phyloP scores from a whole-genome alignment of 352 stramenopile genomes.

The Phytophthora litchii region DNA sequence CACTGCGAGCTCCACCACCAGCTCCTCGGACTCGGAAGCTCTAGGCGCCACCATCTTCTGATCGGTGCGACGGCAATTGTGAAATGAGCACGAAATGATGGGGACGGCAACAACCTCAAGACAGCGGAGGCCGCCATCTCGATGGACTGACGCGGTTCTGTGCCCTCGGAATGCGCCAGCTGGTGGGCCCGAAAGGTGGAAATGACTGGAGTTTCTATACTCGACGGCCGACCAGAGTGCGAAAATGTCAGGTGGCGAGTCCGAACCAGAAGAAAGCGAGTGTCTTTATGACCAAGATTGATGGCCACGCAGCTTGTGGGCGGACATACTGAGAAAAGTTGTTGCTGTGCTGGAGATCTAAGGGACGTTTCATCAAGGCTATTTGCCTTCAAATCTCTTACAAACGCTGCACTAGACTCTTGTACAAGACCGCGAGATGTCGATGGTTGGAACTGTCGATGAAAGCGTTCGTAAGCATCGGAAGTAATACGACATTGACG shows the following conservation, averaged over 20 bases:
- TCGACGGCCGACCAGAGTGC: slow-evolving; percentile 4
- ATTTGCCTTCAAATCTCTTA: not conserved
- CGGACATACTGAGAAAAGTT: too few species aligned
- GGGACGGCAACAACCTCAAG: not conserved
- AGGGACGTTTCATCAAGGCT: not conserved
- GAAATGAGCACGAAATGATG: slow-evolving; percentile 14
- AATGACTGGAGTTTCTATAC: slow-evolving; percentile 2
- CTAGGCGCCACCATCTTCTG: slow-evolving; percentile 17
- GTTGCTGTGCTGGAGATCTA: too few species aligned
- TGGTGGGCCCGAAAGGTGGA: slow-evolving; percentile 9
- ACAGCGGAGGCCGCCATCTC: slow-evolving; percentile 4
- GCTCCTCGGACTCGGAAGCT: slow-evolving; percentile 4
- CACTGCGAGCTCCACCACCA: slow-evolving; percentile 72
- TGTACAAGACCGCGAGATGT: not conserved
- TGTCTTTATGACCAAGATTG: slow-evolving; percentile 7
- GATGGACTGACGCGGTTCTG: slow-evolving; percentile 11
- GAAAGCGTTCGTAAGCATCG: too few species aligned
- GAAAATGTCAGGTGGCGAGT: slow-evolving; percentile 1
- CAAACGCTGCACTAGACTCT: slow-evolving; percentile 1
- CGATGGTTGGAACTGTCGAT: too few species aligned
- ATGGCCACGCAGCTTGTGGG: slow-evolving; percentile 2
- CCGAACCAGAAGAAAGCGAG: slow-evolving; percentile 15
- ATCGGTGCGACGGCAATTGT: slow-evolving; percentile 2
- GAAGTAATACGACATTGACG: too few species aligned
- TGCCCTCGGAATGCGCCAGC: slow-evolving; percentile 17